phyloP scores from a whole-genome alignment of 1,284 basidiomycete species.

The Boletellus sp. region DNA sequence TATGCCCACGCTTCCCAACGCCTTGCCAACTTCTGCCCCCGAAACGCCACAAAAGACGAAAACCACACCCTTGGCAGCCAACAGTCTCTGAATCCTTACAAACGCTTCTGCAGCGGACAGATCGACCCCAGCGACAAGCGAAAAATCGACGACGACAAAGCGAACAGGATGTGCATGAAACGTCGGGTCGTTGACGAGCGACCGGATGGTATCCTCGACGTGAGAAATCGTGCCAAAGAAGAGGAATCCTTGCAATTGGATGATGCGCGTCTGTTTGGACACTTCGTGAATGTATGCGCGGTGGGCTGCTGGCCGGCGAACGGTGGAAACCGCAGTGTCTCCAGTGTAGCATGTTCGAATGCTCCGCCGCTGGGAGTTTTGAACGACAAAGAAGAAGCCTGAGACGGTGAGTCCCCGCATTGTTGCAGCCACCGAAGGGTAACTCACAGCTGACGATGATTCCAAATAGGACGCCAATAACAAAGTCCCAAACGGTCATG shows the following conservation, averaged over 20 bases:
- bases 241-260: slow-evolving; percentile 89
- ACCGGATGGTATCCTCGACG: slow-evolving; percentile 80
- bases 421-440: neutral
- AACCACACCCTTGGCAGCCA: slow-evolving; percentile 74
- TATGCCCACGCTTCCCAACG: slow-evolving; percentile 72
- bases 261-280: slow-evolving; percentile 86
- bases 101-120: slow-evolving; percentile 96
- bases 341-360: slow-evolving; percentile 82
- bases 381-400: slow-evolving; percentile 95
- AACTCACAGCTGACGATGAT: slow-evolving; percentile 83
- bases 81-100: slow-evolving; percentile 83
- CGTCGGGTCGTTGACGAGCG: slow-evolving; percentile 67
- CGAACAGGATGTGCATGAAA: slow-evolving; percentile 84
- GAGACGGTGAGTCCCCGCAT: slow-evolving; percentile 10
- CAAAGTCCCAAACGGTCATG: slow-evolving; percentile 95
- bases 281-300: slow-evolving; percentile 88
- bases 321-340: slow-evolving; percentile 83
- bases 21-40: slow-evolving; percentile 62
- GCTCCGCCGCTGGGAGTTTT: slow-evolving; percentile 81
- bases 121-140: slow-evolving; percentile 87
- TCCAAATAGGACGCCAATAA: slow-evolving; percentile 90
- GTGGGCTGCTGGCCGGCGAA: slow-evolving; percentile 85
- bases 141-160: slow-evolving; percentile 86
- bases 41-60: slow-evolving; percentile 87
- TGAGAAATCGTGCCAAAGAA: slow-evolving; percentile 95